Percentiles rank a stretch among this genome's conserved stretches.
Evolutionary conservation across 768 basidiomycete species (phyloP).

Genomic region (Collybia sordida): DNA sequence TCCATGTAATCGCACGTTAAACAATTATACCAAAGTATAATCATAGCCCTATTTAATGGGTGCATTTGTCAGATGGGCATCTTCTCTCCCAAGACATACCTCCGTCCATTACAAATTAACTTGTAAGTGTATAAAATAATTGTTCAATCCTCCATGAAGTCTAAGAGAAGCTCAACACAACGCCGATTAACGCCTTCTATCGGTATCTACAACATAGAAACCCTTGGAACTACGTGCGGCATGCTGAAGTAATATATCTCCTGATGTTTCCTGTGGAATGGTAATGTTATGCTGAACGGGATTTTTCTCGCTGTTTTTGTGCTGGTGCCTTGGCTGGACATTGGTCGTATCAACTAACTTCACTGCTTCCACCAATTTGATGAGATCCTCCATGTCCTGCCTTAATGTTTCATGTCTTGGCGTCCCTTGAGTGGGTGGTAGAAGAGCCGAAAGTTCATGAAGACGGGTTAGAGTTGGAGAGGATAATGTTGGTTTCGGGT

Average conservation of each 20-base stretch:
- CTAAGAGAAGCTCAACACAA: no score
- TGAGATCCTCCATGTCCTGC: slow-evolving; percentile 64
- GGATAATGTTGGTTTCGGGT: slow-evolving; percentile 64
- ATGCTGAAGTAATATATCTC: slow-evolving; percentile 47
- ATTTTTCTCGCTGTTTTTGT: slow-evolving; percentile 41
- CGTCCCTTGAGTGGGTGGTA: slow-evolving; percentile 61
- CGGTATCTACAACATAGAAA: slow-evolving; percentile 65
- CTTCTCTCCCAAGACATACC: no score
- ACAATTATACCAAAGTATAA: no score
- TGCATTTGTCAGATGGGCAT: no score
- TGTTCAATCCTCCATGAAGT: no score
- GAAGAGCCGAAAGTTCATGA: slow-evolving; percentile 71
- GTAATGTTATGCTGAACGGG: slow-evolving; percentile 21
- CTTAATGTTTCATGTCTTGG: slow-evolving; percentile 50
- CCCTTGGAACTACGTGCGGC: slow-evolving; percentile 50
- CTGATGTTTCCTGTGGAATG: slow-evolving; percentile 17
- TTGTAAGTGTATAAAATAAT: slow-evolving; percentile 1
- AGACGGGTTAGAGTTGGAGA: slow-evolving; percentile 58
- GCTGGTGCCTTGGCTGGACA: slow-evolving; percentile 31
- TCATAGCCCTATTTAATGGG: no score
- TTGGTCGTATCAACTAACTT: slow-evolving; percentile 52
- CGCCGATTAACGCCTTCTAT: slow-evolving; percentile 26
- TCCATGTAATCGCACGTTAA: no score
- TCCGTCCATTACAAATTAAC: slow-evolving; percentile 3
- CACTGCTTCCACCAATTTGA: slow-evolving; percentile 81